These are phyloP conservation scores for Suillus alpinus DNA, from an alignment of 768 basidiomycete species.

Conservation along the genomic window DNA sequence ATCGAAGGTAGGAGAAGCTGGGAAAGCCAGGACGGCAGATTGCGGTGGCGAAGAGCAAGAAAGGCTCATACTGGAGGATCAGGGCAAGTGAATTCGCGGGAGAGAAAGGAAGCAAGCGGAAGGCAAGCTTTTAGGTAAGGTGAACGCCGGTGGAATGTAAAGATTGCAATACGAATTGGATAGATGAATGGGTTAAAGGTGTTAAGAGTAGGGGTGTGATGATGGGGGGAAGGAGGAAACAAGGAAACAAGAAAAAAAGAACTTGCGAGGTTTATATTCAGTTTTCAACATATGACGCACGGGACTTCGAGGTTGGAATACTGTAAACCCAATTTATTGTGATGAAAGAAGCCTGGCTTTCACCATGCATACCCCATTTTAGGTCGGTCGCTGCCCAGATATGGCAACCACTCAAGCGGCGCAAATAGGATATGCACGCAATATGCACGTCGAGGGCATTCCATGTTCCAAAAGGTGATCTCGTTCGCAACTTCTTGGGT, in stretches of 20 bases:
- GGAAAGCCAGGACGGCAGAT: constrained; percentile 18
- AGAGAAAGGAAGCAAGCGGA: constrained; percentile 12
- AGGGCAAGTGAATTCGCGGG: constrained; percentile 14
- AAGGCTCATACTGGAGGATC: constrained; percentile 27
- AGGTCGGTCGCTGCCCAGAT: constrained; percentile 19
- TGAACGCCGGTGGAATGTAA: constrained; percentile 15
- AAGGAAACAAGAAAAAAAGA: constrained; percentile 9
- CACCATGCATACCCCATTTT: constrained; percentile 9
- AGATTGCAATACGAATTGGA: constrained; percentile 11
- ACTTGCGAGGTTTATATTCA: constrained; percentile 23
- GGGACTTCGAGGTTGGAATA: constrained; percentile 24
- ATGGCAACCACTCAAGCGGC: constrained; percentile 22
- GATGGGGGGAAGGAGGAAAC: constrained; percentile 14
- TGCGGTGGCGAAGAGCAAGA: constrained; percentile 25
- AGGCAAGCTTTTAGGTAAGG: constrained; percentile 12
- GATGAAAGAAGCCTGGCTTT: constrained; percentile 23
- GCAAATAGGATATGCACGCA: neutral
- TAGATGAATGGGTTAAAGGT: constrained; percentile 16
- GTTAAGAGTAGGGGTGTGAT: constrained; percentile 9
- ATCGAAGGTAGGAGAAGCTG: constrained; percentile 9
- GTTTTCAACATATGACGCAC: constrained; percentile 24
- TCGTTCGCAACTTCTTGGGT: neutral
- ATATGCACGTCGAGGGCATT: neutral
- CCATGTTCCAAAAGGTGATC: neutral
- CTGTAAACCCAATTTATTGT: constrained; percentile 13